Evolutionary conservation across 2,329 filamentous ascomycete species (phyloP).

Genomic region (Aspergillus thermomutatus): DNA sequence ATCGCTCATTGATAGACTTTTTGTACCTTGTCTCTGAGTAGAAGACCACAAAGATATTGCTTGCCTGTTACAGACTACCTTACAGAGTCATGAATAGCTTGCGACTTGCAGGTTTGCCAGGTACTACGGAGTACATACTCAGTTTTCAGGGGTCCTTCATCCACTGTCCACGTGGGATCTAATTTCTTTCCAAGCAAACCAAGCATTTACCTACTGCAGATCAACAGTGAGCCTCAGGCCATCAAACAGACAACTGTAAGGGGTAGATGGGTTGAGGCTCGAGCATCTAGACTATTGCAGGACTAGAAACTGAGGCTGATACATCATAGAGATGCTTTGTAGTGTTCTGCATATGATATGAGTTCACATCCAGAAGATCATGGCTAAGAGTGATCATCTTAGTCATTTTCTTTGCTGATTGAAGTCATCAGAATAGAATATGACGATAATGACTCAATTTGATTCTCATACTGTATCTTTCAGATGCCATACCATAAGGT

Average conservation of each 20-base stretch:
- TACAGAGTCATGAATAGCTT: no score
- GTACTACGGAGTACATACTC: no score
- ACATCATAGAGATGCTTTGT: conserved; percentile 10
- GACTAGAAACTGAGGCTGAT: background rate
- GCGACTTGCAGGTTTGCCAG: no score
- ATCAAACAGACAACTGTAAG: background rate
- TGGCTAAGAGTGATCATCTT: conserved; percentile 7
- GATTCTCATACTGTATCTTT: no score
- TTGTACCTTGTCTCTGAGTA: no score
- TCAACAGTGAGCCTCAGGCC: conserved; percentile 3
- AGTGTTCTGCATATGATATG: conserved; percentile 11
- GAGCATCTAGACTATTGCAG: background rate
- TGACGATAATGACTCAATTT: no score
- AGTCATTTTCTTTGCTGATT: background rate
- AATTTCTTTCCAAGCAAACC: conserved; percentile 5
- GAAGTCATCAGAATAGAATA: no score
- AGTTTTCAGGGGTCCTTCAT: background rate
- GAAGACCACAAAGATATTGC: background rate
- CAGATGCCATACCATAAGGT: no score
- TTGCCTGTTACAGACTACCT: background rate
- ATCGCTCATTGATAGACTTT: background rate
- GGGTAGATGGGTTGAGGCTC: background rate
- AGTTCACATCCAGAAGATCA: background rate
- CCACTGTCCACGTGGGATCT: background rate
- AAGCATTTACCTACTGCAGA: conserved; percentile 20